Conservation (phyloP, 2,329 filamentous ascomycete species). For the Aquanectria penicillioides region DNA sequence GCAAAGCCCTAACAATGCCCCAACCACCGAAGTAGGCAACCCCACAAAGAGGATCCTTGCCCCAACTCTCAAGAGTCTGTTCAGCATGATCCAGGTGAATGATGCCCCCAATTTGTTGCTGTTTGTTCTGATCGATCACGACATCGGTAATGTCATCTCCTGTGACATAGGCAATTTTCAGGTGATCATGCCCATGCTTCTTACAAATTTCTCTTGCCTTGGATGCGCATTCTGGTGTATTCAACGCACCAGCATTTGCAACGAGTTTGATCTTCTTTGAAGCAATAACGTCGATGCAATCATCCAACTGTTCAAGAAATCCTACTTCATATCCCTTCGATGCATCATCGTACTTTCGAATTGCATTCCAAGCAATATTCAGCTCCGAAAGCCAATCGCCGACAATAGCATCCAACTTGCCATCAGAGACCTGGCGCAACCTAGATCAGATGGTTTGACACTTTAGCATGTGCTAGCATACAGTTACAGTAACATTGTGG, state of each 20-base stretch:
- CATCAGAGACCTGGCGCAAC: slow-evolving; percentile 3
- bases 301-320: slow-evolving; percentile 2
- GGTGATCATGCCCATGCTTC: neutral
- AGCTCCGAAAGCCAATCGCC: slow-evolving; percentile 17
- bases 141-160: slow-evolving; percentile 11
- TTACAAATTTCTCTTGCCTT: neutral
- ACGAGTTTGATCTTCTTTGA: slow-evolving; percentile 7
- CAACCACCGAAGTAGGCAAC: slow-evolving; percentile 16
- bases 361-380: slow-evolving; percentile 15
- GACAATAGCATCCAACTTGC: slow-evolving; percentile 5
- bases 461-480: neutral
- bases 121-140: neutral
- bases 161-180: slow-evolving; percentile 9
- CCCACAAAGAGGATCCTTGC: neutral
- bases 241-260: slow-evolving; percentile 5
- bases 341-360: slow-evolving; percentile 10
- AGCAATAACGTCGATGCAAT: slow-evolving; percentile 10
- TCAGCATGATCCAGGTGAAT: slow-evolving; percentile 10
- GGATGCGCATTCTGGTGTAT: slow-evolving; percentile 8
- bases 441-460: no score
- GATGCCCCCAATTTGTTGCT: slow-evolving; percentile 4
- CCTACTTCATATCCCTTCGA: slow-evolving; percentile 15
- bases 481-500: neutral
- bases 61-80: neutral
- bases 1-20: slow-evolving; percentile 5